A percentile compares a stretch with the other conserved stretches of the same genome.
phyloP scores from a whole-genome alignment of 495 filamentous ascomycete species.

The Echria macrotheca region DNA sequence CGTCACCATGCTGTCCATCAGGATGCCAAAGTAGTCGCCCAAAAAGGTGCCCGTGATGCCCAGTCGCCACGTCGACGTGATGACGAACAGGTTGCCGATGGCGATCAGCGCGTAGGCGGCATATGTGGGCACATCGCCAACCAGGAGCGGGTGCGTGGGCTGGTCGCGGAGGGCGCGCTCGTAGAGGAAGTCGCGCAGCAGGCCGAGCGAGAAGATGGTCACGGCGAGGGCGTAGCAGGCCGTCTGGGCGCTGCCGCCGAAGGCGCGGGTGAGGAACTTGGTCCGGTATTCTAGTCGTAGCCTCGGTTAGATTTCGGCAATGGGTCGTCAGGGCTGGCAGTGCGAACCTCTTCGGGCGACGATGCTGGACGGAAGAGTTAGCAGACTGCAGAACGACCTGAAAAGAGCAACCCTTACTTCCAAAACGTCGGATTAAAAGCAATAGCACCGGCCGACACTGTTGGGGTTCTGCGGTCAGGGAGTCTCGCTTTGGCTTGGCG shows the following conservation, averaged over 20 bases:
- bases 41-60: slow-evolving; percentile 95
- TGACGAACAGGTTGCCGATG: slow-evolving; percentile 75
- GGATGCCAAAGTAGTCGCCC: slow-evolving; percentile 96
- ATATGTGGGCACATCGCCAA: slow-evolving; percentile 43
- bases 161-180: slow-evolving; percentile 72
- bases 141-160: slow-evolving; percentile 63
- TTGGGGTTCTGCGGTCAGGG: slow-evolving; percentile 18
- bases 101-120: slow-evolving; percentile 65
- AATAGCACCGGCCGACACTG: slow-evolving; percentile 64
- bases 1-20: slow-evolving; percentile 91
- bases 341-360: slow-evolving; percentile 62
- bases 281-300: slow-evolving; percentile 91
- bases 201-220: slow-evolving; percentile 84
- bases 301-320: too few relatives aligned
- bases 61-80: slow-evolving; percentile 85
- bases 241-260: slow-evolving; percentile 69
- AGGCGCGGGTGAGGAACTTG: slow-evolving; percentile 79
- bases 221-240: slow-evolving; percentile 88
- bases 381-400: background rate
- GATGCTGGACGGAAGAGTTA: slow-evolving; percentile 42
- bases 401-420: slow-evolving; percentile 53
- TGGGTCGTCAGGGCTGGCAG: too few relatives aligned
- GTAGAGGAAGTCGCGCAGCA: slow-evolving; percentile 75
- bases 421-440: slow-evolving; percentile 75
- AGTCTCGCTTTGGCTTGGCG: slow-evolving; percentile 3